Base-by-base conservation (phyloP, 2,329 filamentous ascomycete species). In the Cytospora leucostoma region DNA sequence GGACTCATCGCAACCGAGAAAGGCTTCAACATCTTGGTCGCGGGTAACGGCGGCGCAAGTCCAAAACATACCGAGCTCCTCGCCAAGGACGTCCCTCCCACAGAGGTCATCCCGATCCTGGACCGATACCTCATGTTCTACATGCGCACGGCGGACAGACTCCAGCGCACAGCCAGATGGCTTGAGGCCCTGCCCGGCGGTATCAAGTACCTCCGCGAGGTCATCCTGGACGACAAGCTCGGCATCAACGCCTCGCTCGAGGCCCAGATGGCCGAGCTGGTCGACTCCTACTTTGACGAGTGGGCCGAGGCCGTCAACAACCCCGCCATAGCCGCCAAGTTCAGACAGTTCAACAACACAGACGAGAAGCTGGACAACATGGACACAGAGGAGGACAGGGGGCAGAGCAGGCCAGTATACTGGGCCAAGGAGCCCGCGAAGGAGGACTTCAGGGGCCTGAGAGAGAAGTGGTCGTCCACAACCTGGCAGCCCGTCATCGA, bases 101-200 rank as follows among this genome's bases (percentile, higher is more conserved):
- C 91, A 58, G 90, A 96, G 70, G 88, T 96, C 10, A 82, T 96
- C 10, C 87, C 91, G 1, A 90, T 97, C 63, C 80, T 97, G 3
- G 93, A 97, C 74, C 88, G 93, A 52, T 97, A 95, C 72, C 84
- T 97, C 32, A 92, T 93, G 77, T 94, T 97, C 80, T 97, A 97
- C 78, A 95, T 97, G 71, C 90, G 92, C 68, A 96, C 93, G 0
- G 93, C 92, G 52, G 93, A 97, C 78, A 93, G 91, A 72, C 85
- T 97, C 0, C 92, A 97, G 76, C 86, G 93, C 56, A 97, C 93
- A 33, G 93, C 93, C 0, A 84, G 92, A 32, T 97, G 93, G 93
- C 80, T 97, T 44, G 93, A 97, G 75, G 84, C 83, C 59, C 83
- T 96, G 0, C 92, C 93, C 0, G 93, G 92, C 7, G 93, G 93